Evolutionary conservation across 2,329 filamentous ascomycete genomes (phyloP).

Genomic region (Arthrobotrys sinensis): DNA sequence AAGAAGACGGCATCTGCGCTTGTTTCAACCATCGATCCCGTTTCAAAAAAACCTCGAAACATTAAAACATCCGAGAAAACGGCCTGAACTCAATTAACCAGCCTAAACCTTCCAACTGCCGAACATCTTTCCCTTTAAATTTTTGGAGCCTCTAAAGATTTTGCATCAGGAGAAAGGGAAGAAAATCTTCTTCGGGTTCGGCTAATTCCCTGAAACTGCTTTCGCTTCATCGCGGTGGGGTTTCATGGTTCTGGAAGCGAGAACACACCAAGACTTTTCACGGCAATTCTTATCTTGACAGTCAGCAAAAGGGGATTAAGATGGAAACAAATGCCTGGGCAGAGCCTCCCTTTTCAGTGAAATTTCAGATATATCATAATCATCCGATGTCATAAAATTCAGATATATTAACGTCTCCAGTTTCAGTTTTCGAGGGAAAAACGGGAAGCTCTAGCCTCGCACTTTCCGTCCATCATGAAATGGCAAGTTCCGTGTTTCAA

Average conservation of each 20-base stretch:
- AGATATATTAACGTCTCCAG: constrained; percentile 10
- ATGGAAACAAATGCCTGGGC: not conserved
- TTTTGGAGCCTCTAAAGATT: no score
- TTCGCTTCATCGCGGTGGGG: constrained; percentile 54
- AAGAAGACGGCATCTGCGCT: constrained; percentile 6
- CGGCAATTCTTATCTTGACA: constrained; percentile 26
- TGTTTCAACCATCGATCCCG: constrained; percentile 29
- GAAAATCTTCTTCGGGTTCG: constrained; percentile 41
- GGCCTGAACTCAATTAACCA: constrained; percentile 1
- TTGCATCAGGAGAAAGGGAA: constrained; percentile 15
- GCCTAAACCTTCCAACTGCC: constrained; percentile 32
- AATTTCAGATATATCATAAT: constrained; percentile 33
- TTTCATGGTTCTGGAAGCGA: constrained; percentile 46
- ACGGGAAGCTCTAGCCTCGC: constrained; percentile 5
- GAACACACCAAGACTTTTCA: not conserved
- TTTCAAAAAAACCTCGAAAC: constrained; percentile 16
- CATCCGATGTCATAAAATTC: constrained; percentile 24
- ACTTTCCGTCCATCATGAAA: not conserved
- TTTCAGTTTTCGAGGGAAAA: constrained; percentile 13
- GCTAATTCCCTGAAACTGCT: constrained; percentile 57
- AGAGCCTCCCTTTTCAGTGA: constrained; percentile 33
- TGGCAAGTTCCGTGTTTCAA: constrained; percentile 21
- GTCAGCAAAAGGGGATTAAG: constrained; percentile 4
- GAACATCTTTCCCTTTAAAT: constrained; percentile 4
- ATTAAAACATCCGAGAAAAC: not conserved